Evolutionary conservation across 2,329 filamentous ascomycete genomes (phyloP).

Genomic region (Clarireedia sp.): DNA sequence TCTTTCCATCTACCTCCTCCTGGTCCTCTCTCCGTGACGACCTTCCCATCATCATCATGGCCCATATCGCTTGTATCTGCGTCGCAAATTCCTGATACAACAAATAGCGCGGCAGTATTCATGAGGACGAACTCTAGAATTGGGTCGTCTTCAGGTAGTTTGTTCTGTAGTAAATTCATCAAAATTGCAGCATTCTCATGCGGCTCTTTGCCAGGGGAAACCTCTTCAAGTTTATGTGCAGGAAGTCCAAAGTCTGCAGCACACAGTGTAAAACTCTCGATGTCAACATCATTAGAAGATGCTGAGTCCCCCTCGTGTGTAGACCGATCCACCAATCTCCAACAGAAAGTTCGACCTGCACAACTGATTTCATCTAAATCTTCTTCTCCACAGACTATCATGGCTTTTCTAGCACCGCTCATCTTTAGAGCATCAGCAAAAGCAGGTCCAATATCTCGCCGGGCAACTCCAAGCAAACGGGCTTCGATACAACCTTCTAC

Average conservation of each 20-base stretch:
- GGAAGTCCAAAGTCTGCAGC: conserved; percentile 83
- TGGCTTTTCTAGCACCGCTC: conserved; percentile 69
- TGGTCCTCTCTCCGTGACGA: conserved; percentile 75
- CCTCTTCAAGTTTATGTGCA: conserved; percentile 63
- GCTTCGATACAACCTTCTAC: conserved; percentile 80
- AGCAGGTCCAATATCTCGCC: conserved; percentile 76
- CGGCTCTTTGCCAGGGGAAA: conserved; percentile 79
- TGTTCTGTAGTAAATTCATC: conserved; percentile 64
- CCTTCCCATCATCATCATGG: conserved; percentile 68
- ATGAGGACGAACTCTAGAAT: conserved; percentile 91
- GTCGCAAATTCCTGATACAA: conserved; percentile 80
- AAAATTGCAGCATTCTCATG: conserved; percentile 82
- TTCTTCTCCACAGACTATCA: conserved; percentile 90
- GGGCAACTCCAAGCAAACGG: conserved; percentile 85
- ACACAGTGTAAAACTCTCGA: conserved; percentile 70
- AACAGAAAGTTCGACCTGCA: conserved; percentile 81
- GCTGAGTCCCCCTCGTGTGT: conserved; percentile 29
- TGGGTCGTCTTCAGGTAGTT: conserved; percentile 68
- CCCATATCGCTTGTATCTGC: conserved; percentile 74
- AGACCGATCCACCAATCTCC: conserved; percentile 58
- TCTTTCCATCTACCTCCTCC: conserved; percentile 92
- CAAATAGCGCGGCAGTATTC: conserved; percentile 84
- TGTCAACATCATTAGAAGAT: conserved; percentile 39
- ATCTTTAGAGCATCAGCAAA: conserved; percentile 80
- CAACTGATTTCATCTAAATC: conserved; percentile 94